These are phyloP conservation scores for Globisporangium iwayamae DNA, from an alignment of 352 stramenopile species.

Conservation along the genomic window DNA sequence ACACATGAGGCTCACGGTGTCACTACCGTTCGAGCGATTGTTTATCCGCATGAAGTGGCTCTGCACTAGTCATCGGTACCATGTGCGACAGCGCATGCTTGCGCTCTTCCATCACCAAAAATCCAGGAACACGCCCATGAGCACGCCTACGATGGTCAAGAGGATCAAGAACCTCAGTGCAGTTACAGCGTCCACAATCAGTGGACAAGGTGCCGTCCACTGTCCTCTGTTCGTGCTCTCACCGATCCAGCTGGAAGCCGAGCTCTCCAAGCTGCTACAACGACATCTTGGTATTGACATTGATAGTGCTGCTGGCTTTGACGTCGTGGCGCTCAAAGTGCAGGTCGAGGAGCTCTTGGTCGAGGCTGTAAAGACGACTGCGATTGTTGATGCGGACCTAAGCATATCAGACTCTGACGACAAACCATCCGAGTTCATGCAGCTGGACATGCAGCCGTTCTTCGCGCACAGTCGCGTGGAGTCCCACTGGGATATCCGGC, in stretches of 20 bases:
- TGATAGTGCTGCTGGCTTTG: slow-evolving; percentile 7
- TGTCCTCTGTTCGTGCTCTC: slow-evolving; percentile 42
- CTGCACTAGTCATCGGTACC: slow-evolving; percentile 44
- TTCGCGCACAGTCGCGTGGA: not conserved
- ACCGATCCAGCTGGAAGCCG: slow-evolving; percentile 23
- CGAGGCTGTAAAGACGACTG: not conserved
- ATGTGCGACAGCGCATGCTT: slow-evolving; percentile 52
- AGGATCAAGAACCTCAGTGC: slow-evolving; percentile 14
- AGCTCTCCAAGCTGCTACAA: slow-evolving; percentile 26
- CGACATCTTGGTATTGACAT: slow-evolving; percentile 3
- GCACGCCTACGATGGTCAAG: slow-evolving; percentile 12
- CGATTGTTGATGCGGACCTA: slow-evolving; percentile 3
- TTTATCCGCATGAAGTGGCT: slow-evolving; percentile 41
- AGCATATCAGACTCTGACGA: not conserved
- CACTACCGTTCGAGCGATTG: slow-evolving; percentile 33
- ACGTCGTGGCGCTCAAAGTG: slow-evolving; percentile 16
- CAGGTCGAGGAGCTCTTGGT: slow-evolving; percentile 17
- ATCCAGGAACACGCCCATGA: slow-evolving; percentile 18
- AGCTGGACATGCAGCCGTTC: not conserved
- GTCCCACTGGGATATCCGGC: slow-evolving; percentile 17
- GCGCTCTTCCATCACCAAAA: slow-evolving; percentile 37
- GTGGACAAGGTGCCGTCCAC: slow-evolving; percentile 15
- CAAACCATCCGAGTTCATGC: not conserved
- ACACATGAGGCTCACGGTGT: slow-evolving; percentile 20
- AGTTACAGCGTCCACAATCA: slow-evolving; percentile 8